Evolutionary conservation across 2,329 filamentous ascomycete species (phyloP), one percentile per base, ranked within the genome.

Genomic region (Arachnomyces sp.): DNA sequence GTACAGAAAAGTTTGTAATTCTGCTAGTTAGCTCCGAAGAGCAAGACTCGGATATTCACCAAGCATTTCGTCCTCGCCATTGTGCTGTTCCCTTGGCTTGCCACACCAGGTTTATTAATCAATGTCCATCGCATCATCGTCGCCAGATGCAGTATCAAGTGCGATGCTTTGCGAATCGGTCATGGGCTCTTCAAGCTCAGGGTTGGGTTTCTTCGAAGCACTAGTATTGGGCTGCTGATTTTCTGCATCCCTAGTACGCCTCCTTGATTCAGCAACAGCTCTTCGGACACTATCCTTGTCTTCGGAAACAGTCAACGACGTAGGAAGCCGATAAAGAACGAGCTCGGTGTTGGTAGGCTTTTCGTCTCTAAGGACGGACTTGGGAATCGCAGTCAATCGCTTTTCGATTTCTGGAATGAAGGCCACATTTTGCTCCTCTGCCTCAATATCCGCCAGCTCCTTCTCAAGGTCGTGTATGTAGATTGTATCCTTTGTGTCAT

Each of bases 391-490:
- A 46, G 73, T 74, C 38, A 96, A 73, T 57, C 86, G 83, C 63
- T 84, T 86, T 58, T 90, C 83, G 40, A 96, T 84, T 57, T 93
- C 86, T 0, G 87, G 81, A 1, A 94, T 74, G 67, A 95, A 88
- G 56, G 89, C 73, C 34, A 93, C 74, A 49, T 70, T 74, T 37
- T 69, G 65, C 41, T 79, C 72, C 31, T 77, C 69, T 35, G 72
- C 67, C 44, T 84, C 78, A 18, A 74, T 68, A 48, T 82, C 79
- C 11, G 82, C 82, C 34, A 96, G 75, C 65, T 96, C 90, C 52
- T 84, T 84, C 57, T 94, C 88, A 7, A 98, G 72, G 62, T 93
- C 81, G 69, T 89, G 82, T 52, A 98, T 88, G 71, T 92, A 95
- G 44, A 95, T 79, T 56, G 84, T 86, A 67, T 94, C 74, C 54